These are phyloP conservation scores for Zostera marina DNA, from an alignment of 116 monocot species.

Conservation along the genomic window DNA sequence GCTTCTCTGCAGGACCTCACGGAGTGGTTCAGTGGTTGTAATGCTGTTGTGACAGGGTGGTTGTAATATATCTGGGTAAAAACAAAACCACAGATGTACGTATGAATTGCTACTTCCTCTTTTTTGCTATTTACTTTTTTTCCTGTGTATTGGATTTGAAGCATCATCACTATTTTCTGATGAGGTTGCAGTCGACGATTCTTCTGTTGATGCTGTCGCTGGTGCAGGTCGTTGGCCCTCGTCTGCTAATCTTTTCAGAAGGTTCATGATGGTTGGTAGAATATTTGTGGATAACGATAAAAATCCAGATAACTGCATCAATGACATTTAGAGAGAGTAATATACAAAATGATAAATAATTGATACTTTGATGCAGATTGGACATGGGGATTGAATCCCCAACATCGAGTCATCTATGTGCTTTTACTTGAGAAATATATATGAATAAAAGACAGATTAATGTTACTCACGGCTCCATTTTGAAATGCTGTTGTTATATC, in stretches of 20 bases:
- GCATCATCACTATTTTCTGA: conserved; percentile 37
- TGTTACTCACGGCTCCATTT: conserved; percentile 68
- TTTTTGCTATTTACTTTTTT: background rate
- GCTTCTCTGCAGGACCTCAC: too few species aligned
- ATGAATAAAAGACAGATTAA: background rate
- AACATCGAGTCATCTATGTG: background rate
- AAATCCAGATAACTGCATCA: conserved; percentile 53
- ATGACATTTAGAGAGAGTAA: too few species aligned
- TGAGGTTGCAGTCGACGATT: conserved; percentile 41
- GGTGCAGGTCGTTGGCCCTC: conserved; percentile 24
- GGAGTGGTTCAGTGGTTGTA: too few species aligned
- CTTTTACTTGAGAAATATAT: background rate
- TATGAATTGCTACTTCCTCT: background rate
- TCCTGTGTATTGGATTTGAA: conserved; percentile 25
- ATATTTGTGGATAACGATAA: conserved; percentile 63
- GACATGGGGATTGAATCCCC: too few species aligned
- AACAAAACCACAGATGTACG: background rate
- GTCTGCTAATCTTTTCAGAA: conserved; percentile 75
- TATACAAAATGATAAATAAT: background rate
- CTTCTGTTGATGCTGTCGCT: conserved; percentile 15
- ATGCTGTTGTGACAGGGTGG: too few species aligned
- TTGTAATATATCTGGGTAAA: background rate
- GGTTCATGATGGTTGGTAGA: conserved; percentile 78
- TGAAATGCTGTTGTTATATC: conserved; percentile 58
- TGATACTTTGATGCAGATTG: too few species aligned